Base-by-base conservation (phyloP, 352 stramenopile genomes). In the Elongisporangium undulatum region DNA sequence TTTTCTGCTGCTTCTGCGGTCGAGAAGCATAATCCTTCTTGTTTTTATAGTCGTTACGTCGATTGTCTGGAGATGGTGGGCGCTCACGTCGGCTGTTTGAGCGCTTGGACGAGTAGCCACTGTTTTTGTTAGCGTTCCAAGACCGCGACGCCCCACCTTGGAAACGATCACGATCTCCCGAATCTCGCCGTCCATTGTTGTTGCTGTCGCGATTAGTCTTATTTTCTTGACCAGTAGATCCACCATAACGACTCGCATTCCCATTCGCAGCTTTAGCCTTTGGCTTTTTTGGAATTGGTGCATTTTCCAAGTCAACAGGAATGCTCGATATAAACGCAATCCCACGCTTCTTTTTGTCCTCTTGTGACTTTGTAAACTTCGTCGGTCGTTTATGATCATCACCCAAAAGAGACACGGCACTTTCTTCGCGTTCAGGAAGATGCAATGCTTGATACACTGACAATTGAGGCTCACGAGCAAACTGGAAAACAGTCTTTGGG, bases 211-310 rank as follows among this genome's bases (percentile, higher is more conserved):
- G 34, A 45, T 17, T 45, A 17, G 10, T 62, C 59, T 3, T 41
- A 49, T 29, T 56, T 53, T 34, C 59, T n/a, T 16, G 56, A 58
- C 15, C 10, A 15, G 29, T 7, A 39, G 50, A 26, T 26, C 23
- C 10, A 8, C 21, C 50, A 24, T n/a, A 54, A 48, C 22, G 49
- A 61, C 24, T 12, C 10, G 17, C 51, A 58, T 9, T 12, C 56
- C 4, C 71, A 56, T 3, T 55, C 39, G 51, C 58, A 58, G 15
- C 51, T 62, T 22, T 64, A 23, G 29, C 34, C 5, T 17, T 53
- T 7, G 60, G 61, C 20, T 34, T 68, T 21, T 73, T 61, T 17
- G 60, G 61, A 21, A 70, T 72, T 22, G 68, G 41, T 13, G 68
- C 72, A 5, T 45, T 71, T 24, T 55, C 62, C 55, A 22, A 62